Conservation (phyloP, 208 protist species). For the Trichomonas tenax region DNA sequence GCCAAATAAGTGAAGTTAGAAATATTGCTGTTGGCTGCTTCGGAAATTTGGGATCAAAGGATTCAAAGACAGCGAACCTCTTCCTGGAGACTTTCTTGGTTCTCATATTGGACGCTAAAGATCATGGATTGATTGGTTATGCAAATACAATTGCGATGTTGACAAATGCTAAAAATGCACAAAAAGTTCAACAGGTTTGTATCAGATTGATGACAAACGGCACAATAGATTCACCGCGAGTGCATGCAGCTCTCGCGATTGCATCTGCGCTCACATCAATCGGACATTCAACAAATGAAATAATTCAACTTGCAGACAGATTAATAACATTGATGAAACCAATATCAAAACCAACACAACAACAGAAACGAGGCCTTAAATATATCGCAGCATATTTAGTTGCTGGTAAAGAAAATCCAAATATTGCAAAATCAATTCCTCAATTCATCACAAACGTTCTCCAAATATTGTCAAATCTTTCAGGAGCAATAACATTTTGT, state of each 20-base stretch:
- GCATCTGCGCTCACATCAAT: not conserved
- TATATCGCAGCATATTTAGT: not conserved
- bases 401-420: not conserved
- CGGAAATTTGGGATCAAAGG: not conserved
- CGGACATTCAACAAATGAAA: not conserved
- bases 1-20: not conserved
- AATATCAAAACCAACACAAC: not conserved
- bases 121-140: not conserved
- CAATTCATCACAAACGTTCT: not conserved
- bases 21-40: not conserved
- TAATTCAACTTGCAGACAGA: not conserved
- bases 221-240: not conserved
- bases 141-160: not conserved
- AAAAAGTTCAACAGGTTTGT: not conserved
- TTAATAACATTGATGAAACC: not conserved
- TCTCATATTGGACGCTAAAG: not conserved
- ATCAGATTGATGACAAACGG: not conserved
- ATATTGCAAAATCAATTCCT: not conserved
- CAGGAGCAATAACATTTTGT: not conserved
- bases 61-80: not conserved
- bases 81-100: not conserved
- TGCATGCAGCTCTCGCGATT: not conserved
- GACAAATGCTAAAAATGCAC: not conserved
- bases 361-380: not conserved
- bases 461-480: not conserved